These are phyloP conservation scores for Protomyces inundatus DNA, from an alignment of 1,139 yeast species.

Conservation along the genomic window DNA sequence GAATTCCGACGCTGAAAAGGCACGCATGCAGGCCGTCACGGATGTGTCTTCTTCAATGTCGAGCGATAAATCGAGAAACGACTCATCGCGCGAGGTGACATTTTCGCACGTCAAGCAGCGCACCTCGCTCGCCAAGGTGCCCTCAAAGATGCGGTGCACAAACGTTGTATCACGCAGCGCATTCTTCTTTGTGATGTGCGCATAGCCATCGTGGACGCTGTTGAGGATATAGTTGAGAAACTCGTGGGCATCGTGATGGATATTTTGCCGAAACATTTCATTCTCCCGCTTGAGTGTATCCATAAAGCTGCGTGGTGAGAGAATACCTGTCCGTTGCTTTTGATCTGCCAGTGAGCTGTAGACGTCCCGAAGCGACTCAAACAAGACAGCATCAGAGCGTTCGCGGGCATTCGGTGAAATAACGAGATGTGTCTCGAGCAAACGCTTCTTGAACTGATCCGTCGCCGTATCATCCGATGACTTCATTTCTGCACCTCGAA, in stretches of 20 bases:
- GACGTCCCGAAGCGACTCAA: constrained; percentile 73
- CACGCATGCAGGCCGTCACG: constrained; percentile 66
- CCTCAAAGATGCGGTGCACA: constrained; percentile 73
- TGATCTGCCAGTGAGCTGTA: constrained; percentile 80
- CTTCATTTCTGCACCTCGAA: constrained; percentile 22
- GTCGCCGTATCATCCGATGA: constrained; percentile 23
- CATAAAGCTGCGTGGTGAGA: constrained; percentile 71
- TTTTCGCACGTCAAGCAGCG: constrained; percentile 87
- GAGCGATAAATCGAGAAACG: constrained; percentile 76
- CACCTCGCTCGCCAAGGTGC: constrained; percentile 77
- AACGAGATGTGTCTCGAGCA: constrained; percentile 21
- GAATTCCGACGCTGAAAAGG: constrained; percentile 80
- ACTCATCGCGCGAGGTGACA: constrained; percentile 77
- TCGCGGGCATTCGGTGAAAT: constrained; percentile 43
- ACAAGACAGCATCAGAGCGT: constrained; percentile 52
- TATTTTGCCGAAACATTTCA: constrained; percentile 62
- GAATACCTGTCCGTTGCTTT: constrained; percentile 67
- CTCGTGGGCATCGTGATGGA: constrained; percentile 99
- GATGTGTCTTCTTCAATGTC: constrained; percentile 76
- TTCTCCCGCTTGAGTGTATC: constrained; percentile 74
- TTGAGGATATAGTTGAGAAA: constrained; percentile 81
- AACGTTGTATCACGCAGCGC: constrained; percentile 6
- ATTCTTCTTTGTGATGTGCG: constrained; percentile 34
- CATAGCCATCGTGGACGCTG: constrained; percentile 68
- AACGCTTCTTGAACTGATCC: constrained; percentile 15